Conservation (phyloP, 1,284 basidiomycete genomes). For the Anthracocystis panici-leucophaei region DNA sequence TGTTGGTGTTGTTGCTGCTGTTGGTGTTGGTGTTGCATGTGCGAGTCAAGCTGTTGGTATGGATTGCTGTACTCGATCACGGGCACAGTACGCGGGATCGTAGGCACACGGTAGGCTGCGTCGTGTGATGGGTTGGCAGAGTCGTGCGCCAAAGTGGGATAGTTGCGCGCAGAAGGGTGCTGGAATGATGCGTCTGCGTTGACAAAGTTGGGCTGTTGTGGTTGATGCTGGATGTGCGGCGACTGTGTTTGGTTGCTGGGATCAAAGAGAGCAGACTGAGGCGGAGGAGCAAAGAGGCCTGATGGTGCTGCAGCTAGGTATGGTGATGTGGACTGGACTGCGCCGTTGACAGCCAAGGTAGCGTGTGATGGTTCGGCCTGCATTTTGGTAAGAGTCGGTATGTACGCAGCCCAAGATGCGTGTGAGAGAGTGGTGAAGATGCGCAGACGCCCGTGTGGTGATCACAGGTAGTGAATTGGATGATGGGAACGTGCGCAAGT, state of each 20-base stretch:
- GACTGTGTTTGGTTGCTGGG: constrained; percentile 21
- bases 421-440: background rate
- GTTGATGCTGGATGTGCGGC: constrained; percentile 32
- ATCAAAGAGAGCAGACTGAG: constrained; percentile 22
- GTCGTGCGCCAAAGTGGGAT: constrained; percentile 23
- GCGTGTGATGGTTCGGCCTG: constrained; percentile 33
- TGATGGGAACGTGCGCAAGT: background rate
- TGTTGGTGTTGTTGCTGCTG: constrained; percentile 20
- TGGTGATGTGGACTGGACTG: constrained; percentile 27
- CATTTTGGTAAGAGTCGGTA: constrained; percentile 16
- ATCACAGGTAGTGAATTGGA: constrained; percentile 10
- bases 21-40: constrained; percentile 18
- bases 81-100: constrained; percentile 22
- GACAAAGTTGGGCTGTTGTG: constrained; percentile 17
- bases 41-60: constrained; percentile 32
- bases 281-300: constrained; percentile 28
- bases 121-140: constrained; percentile 21
- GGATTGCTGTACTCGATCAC: constrained; percentile 36
- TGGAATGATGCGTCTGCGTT: constrained; percentile 22
- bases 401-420: constrained; percentile 2
- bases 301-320: constrained; percentile 34
- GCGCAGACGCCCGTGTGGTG: constrained; percentile 17
- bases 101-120: constrained; percentile 30
- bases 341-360: constrained; percentile 10
- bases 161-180: constrained; percentile 22